Base-by-base conservation (phyloP, 768 basidiomycete species). In the Hypholoma fasciculare region DNA sequence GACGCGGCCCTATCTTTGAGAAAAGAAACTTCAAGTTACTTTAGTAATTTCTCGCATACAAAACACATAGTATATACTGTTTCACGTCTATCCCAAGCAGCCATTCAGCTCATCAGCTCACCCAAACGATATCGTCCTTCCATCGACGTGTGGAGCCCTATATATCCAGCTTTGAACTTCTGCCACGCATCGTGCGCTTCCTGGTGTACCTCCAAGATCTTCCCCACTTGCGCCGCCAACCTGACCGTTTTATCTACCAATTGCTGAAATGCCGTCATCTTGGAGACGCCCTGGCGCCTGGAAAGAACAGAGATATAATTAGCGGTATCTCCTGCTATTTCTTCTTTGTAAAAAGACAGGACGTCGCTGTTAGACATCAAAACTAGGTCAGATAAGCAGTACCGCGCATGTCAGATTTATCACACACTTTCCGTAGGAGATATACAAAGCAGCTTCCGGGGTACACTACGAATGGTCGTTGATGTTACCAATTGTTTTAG, bases 271-370 rank as follows among this genome's bases (percentile, higher is more conserved):
- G 61, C 63, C 7, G 71, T 69, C 48, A 69, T 46, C 54, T 76
- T 77, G 4, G 69, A 60, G 7, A 54, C 48, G 2, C 62, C 57
- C 2, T 61, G 56, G 26, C 59, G 65, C 11, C 60, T 58, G 0
- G 76, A 76, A 0, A 71, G 54, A 14, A 66, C 58, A 0, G 78
- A 76, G 36, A 78, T 61, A 26, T 66, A 72, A 56, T 77, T 78
- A 37, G 69, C 67, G 4, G 59, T 56, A 52, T 78, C 78, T 2
- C 69, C 71, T 0, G 53, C 66, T 1, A 66, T 53, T 51, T 78
- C 77, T 67, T 79, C 78, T 56, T 79, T 71, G 52, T 78, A 74
- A 54, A 78, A 78, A 0, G 72, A 78, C 1, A 77, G 60, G 27
- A 78, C 62, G 37, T 79, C 77, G 56, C 77, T 78, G 42, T 40